A percentile compares a stretch with the other conserved stretches of the same genome.
phyloP scores from a whole-genome alignment of 306 rosid genomes.

The Rosa lucieae region DNA sequence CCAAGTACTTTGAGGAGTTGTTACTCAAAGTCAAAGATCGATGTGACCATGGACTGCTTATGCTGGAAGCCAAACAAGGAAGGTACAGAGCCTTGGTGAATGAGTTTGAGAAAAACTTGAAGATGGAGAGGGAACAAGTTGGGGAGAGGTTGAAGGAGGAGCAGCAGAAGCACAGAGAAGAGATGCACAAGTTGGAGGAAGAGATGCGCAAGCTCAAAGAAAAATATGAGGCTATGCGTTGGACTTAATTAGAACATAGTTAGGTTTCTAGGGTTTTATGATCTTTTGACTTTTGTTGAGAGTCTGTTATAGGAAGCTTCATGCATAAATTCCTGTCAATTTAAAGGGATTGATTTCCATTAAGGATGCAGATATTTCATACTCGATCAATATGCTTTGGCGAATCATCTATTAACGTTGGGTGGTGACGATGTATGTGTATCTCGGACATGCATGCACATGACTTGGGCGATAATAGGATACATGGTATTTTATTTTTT shows the following conservation, averaged over 20 bases:
- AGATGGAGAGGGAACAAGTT: conserved; percentile 2
- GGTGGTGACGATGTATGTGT: no score
- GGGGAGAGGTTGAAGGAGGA: background rate
- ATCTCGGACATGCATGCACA: no score
- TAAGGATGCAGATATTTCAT: no score
- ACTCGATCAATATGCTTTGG: no score
- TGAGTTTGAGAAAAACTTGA: background rate
- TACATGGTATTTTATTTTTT: no score
- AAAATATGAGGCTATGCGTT: conserved; percentile 1
- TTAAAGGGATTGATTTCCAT: no score
- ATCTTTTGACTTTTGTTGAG: no score
- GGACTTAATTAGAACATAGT: background rate
- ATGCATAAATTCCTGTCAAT: no score
- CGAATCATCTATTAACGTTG: no score
- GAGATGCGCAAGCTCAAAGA: background rate
- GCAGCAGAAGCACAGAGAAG: conserved; percentile 13
- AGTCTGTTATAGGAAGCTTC: no score
- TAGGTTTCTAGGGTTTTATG: background rate
- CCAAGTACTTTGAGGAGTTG: background rate
- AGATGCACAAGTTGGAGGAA: background rate
- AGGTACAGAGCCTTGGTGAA: background rate
- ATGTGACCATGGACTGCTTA: conserved; percentile 18
- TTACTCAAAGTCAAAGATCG: background rate
- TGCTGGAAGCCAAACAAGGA: background rate
- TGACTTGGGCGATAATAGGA: no score